phyloP scores from a whole-genome alignment of 2,329 filamentous ascomycete genomes.

The Colletotrichum lindemuthianum region DNA sequence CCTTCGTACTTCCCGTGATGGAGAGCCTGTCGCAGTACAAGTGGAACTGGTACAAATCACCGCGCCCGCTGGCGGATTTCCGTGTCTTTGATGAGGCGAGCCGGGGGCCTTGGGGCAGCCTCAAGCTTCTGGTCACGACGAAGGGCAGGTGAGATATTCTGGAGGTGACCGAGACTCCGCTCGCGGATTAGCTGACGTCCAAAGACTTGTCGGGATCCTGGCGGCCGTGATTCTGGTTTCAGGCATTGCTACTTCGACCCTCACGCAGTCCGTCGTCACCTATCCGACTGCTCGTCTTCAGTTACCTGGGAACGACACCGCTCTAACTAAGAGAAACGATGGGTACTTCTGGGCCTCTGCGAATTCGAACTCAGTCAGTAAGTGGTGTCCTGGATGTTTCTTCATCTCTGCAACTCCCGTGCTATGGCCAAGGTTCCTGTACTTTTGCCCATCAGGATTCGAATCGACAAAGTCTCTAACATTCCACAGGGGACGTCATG shows the following conservation, averaged over 20 bases:
- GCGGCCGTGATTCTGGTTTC: constrained; percentile 24
- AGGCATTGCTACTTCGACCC: constrained; percentile 29
- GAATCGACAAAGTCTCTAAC: neutral
- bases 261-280: constrained; percentile 31
- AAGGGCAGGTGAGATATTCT: neutral
- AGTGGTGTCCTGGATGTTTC: neutral
- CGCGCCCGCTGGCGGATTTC: constrained; percentile 30
- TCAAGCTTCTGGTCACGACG: constrained; percentile 13
- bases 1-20: constrained; percentile 39
- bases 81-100: constrained; percentile 34
- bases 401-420: neutral
- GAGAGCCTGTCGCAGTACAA: constrained; percentile 39
- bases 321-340: neutral
- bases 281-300: constrained; percentile 7
- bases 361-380: neutral
- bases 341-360: constrained; percentile 7
- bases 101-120: constrained; percentile 35
- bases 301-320: neutral
- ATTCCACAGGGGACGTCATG: neutral
- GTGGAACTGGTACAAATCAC: constrained; percentile 34
- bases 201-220: neutral
- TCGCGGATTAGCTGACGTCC: rapidly evolving
- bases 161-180: too few species aligned
- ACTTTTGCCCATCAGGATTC: neutral
- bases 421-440: neutral